Percentiles rank a stretch among this genome's conserved stretches.
These are phyloP conservation scores for Blepharisma undulans DNA, from an alignment of 169 alveolate species.

Conservation along the genomic window DNA sequence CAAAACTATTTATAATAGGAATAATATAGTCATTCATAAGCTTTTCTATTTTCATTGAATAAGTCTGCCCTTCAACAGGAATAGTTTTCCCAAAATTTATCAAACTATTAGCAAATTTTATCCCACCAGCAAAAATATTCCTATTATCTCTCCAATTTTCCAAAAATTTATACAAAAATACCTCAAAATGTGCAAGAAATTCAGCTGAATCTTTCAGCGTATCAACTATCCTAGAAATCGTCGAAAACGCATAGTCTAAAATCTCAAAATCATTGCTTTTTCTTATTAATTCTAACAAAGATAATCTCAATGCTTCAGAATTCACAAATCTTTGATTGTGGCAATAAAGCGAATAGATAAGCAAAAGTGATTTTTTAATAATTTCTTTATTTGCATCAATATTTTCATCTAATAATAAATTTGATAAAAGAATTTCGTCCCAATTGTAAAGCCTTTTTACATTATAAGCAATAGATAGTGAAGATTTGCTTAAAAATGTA, in stretches of 20 bases:
- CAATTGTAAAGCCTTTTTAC: background rate
- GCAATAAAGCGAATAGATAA: background rate
- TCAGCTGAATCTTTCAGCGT: background rate
- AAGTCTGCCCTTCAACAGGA: background rate
- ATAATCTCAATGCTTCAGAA: background rate
- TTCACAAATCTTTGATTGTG: conserved; percentile 1
- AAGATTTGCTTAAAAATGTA: background rate
- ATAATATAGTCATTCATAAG: background rate
- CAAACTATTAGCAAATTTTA: background rate
- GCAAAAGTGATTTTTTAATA: background rate
- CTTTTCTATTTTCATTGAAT: background rate
- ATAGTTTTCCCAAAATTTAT: background rate
- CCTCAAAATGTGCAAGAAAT: background rate
- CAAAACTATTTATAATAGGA: background rate
- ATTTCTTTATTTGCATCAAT: background rate
- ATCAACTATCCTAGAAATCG: background rate
- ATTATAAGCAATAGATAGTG: conserved; percentile 1
- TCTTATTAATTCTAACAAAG: background rate
- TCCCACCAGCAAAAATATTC: background rate
- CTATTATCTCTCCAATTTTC: background rate
- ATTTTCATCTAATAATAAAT: background rate
- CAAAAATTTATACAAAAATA: background rate
- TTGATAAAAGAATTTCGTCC: background rate
- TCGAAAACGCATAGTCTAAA: background rate
- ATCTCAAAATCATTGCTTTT: background rate